Base-by-base conservation (phyloP, 306 rosid species). In the Sindora glabra region DNA sequence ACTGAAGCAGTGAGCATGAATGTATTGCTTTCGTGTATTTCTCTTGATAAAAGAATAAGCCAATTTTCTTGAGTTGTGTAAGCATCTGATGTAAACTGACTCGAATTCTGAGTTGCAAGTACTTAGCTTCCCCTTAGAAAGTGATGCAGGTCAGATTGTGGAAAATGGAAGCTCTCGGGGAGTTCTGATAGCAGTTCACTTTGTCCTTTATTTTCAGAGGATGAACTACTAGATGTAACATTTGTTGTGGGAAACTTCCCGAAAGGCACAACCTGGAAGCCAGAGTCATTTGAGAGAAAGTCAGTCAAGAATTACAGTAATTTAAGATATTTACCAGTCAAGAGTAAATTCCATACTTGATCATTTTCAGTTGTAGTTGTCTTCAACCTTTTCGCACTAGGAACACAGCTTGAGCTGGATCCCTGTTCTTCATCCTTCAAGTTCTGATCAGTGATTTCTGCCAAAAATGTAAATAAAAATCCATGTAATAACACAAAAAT, bases 391-490 rank as follows among this genome's bases (percentile, higher is more conserved):
- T 87, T 87, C 7, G 68, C 50, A 62, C n/a, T 9, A 15, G 86
- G 72, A 50, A 57, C 56, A 69, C 79, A 11, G 69, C 75, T 56
- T 56, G 80, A 67, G 53, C 73, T 68, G 68, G 76, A 77, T 75
- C 49, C 81, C 18, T 49, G 55, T 40, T 16, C 62, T 45, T 79
- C 81, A 42, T 79, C 80, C 69, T 49, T 74, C 75, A 91, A 91
- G 78, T 88, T 91, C 82, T 87, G 97, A 74, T 79, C 95, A 3
- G 79, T 75, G 71, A 76, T 77, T 73, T 87, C 97, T 87, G 69
- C 37, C 5, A 44, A 70, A 17, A 70, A 62, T 65, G 36, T 47
- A 42, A 36, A 44, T 26, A 50, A 18, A 56, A 48, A 29, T 40
- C 38, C 57, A 32, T 48, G 37, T 33, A 48, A 53, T 33, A 13